phyloP scores from a whole-genome alignment of 225 moss, liverwort and hornwort species.

The Physcomitrellopsis africana region DNA sequence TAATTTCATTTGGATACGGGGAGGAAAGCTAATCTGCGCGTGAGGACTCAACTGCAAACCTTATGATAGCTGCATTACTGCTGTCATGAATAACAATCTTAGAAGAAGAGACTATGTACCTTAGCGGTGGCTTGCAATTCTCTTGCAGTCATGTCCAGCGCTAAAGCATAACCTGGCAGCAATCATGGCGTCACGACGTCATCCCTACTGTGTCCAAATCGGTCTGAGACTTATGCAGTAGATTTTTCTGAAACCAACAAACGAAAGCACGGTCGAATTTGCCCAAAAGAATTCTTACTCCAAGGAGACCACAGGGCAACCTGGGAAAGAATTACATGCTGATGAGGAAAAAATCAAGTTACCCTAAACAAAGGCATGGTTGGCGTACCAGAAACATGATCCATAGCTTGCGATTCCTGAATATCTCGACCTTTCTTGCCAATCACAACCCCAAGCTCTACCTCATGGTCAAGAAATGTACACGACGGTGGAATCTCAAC shows the following conservation, averaged over 20 bases:
- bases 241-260: not conserved
- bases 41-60: not conserved
- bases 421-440: conserved; percentile 84
- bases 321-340: not conserved
- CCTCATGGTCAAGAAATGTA: conserved; percentile 78
- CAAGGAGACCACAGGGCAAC: not conserved
- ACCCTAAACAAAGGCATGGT: not conserved
- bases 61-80: not conserved
- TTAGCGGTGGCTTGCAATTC: conserved; percentile 85
- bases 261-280: not conserved
- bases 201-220: not conserved
- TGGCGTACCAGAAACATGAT: conserved; percentile 76
- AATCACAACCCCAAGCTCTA: conserved; percentile 88
- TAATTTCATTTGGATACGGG: not conserved
- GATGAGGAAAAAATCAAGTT: conserved; percentile 6
- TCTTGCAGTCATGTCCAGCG: conserved; percentile 89
- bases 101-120: conserved; percentile 38
- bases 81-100: not conserved
- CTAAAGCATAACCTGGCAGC: conserved; percentile 81
- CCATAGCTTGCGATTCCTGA: conserved; percentile 69
- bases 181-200: conserved; percentile 14
- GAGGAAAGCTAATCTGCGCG: conserved; percentile 7
- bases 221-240: not conserved
- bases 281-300: not conserved
- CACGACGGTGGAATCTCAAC: conserved; percentile 79